phyloP scores from a whole-genome alignment of 208 protist species.

The Trypanosoma rangeli region DNA sequence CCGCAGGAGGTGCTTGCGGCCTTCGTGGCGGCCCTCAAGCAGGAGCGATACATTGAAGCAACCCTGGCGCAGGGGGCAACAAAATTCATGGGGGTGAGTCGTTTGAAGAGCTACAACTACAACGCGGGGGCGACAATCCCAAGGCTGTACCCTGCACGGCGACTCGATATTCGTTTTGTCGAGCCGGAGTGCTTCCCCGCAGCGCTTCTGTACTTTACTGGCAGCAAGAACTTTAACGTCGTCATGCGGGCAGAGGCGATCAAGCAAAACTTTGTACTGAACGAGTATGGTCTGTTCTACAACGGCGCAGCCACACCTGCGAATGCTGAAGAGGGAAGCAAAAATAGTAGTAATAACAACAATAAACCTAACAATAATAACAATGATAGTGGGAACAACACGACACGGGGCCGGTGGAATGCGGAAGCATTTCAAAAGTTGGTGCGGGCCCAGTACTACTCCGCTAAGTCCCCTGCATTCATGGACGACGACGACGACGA shows the following conservation, averaged over 20 bases:
- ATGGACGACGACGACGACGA: constrained; percentile 24
- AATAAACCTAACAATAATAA: constrained; percentile 15
- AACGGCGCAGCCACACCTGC: constrained; percentile 15
- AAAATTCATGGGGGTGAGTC: constrained; percentile 91
- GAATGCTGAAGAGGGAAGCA: neutral
- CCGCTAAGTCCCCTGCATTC: constrained; percentile 24
- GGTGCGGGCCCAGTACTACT: constrained; percentile 60
- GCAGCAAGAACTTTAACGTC: constrained; percentile 93
- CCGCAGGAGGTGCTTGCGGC: constrained; percentile 51
- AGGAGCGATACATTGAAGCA: constrained; percentile 80
- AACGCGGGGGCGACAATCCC: constrained; percentile 26
- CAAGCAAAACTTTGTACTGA: constrained; percentile 74
- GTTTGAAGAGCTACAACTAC: constrained; percentile 45
- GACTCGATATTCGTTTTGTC: constrained; percentile 89
- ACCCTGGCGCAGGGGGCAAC: constrained; percentile 77
- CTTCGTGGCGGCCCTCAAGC: constrained; percentile 58
- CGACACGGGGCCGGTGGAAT: constrained; percentile 26
- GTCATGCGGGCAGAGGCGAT: constrained; percentile 87
- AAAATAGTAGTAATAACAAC: neutral
- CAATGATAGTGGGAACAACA: constrained; percentile 15
- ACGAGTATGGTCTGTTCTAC: constrained; percentile 87
- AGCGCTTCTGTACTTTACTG: constrained; percentile 93
- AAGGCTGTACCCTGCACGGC: constrained; percentile 56
- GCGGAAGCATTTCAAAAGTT: constrained; percentile 69
- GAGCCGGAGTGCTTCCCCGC: constrained; percentile 75